Evolutionary conservation across 257 asterid genomes (phyloP), one percentile per base, ranked within the genome.

Genomic region (Mentha longifolia): DNA sequence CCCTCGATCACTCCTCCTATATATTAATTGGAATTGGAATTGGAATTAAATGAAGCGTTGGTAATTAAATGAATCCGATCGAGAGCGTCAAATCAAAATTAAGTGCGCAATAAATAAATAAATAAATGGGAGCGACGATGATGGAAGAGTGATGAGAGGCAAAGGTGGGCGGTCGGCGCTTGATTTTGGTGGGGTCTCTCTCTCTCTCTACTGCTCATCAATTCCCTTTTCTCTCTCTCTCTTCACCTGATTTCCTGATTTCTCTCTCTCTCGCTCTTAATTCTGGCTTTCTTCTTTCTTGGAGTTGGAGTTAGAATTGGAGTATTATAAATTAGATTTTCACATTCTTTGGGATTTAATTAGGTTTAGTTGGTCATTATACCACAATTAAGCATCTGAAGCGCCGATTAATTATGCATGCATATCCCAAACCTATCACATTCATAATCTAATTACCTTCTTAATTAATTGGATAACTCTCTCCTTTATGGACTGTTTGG

Each of bases 111-210:
- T n/a, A n/a, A n/a, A n/a, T n/a, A n/a, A n/a, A n/a, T n/a, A n/a
- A n/a, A n/a, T n/a, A n/a, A n/a, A n/a, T n/a, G n/a, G n/a, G n/a
- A n/a, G n/a, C n/a, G n/a, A n/a, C n/a, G n/a, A n/a, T n/a, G 10
- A 39, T 39, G 7, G 75, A 61, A 43, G 45, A 61, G 52, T 16
- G 61, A 37, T 54, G 80, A 52, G 72, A 61, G 72, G 79, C 31
- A 28, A 13, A 51, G 28, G 25, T 62, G 67, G 78, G 74, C 68
- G 77, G 72, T 73, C 45, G 61, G 16, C 22, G 16, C 35, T 8
- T 8, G 28, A 51, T 54, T 9, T n/a, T 20, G 60, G 33, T 20
- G 60, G 33, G 31, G 2, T 56, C 25, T 20, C 37, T 12, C 33
- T 58, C 25, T 35, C 55, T 55, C 20, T 17, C 60, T 5, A 67